Percentiles rank a stretch among this genome's conserved stretches.
phyloP scores from a whole-genome alignment of 2,329 filamentous ascomycete genomes.

The Trichoderma semiorbis region DNA sequence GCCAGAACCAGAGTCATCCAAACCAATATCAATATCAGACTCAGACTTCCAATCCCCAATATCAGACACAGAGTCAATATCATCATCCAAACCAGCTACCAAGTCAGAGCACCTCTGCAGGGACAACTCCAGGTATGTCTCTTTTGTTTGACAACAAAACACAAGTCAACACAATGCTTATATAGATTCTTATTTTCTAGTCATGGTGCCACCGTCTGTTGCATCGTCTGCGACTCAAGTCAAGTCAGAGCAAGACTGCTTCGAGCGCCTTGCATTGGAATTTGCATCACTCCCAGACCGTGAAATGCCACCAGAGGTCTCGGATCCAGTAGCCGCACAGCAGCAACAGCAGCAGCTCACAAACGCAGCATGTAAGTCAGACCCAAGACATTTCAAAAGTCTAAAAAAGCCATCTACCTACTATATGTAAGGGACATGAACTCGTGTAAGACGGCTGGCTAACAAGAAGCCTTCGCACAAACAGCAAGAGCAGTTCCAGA shows the following conservation, averaged over 20 bases:
- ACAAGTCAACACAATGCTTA: background rate
- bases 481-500: background rate
- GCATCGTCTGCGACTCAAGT: slow-evolving; percentile 12
- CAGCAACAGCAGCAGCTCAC: background rate
- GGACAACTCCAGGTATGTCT: background rate
- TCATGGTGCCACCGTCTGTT: background rate
- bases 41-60: background rate
- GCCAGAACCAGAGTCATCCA: background rate
- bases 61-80: background rate
- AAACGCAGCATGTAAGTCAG: background rate
- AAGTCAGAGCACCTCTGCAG: background rate
- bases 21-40: background rate
- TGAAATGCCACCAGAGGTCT: slow-evolving; percentile 19
- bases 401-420: background rate
- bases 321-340: background rate
- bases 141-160: background rate
- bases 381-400: background rate
- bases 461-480: background rate
- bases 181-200: background rate
- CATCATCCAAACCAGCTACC: background rate
- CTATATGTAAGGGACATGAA: background rate
- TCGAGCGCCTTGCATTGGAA: slow-evolving; percentile 25
- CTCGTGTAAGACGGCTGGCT: background rate
- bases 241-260: slow-evolving; percentile 28
- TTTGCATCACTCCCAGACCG: slow-evolving; percentile 28